Conservation (phyloP, 129 eudicot species). For the Arctium minus region DNA sequence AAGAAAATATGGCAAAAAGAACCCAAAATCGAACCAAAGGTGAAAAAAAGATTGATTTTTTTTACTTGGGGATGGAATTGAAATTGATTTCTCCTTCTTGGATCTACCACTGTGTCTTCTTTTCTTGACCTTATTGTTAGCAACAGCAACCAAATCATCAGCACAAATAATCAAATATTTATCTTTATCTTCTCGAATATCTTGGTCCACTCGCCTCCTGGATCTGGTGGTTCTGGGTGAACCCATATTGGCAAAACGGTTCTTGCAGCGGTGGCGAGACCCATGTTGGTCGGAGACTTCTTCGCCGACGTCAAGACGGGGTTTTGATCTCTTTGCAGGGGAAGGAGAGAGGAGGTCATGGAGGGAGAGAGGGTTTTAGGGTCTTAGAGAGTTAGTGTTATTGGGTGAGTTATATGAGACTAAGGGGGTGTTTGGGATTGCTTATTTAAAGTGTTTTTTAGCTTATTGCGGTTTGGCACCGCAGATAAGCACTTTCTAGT, state of each 20-base stretch:
- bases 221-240: constrained; percentile 63
- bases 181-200: constrained; percentile 39
- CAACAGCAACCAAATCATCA: too few relatives aligned
- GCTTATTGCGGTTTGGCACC: too few relatives aligned
- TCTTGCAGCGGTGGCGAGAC: too few relatives aligned
- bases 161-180: too few relatives aligned
- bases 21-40: background rate
- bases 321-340: constrained; percentile 48
- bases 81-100: constrained; percentile 44
- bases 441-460: too few relatives aligned
- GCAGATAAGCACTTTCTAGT: too few relatives aligned
- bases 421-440: too few relatives aligned
- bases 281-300: constrained; percentile 18
- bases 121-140: too few relatives aligned
- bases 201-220: constrained; percentile 59
- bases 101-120: background rate
- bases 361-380: constrained; percentile 23
- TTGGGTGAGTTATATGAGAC: constrained; percentile 50
- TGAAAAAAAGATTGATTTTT: background rate
- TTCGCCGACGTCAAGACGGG: constrained; percentile 47
- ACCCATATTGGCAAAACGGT: background rate
- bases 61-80: constrained; percentile 52
- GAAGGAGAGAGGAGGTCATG: constrained; percentile 54
- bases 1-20: background rate
- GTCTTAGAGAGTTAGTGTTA: constrained; percentile 37